Evolutionary conservation across 106 monocot species (phyloP).

Genomic region (Phalaenopsis equestris): DNA sequence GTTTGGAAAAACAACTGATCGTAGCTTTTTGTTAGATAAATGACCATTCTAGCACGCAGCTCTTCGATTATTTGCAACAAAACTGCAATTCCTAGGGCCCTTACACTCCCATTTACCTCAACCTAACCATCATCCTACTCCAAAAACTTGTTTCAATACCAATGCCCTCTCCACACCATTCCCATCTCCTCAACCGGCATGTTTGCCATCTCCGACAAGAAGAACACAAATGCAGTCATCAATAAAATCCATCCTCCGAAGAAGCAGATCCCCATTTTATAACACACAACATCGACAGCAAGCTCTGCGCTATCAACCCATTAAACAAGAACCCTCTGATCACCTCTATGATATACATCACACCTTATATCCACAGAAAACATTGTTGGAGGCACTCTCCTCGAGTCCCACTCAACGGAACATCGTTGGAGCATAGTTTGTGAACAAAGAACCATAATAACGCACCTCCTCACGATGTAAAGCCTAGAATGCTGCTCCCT

Average conservation of each 20-base stretch:
- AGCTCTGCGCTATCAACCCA: slow-evolving; percentile 14
- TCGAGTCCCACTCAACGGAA: slow-evolving; percentile 30
- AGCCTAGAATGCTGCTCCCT: slow-evolving; percentile 29
- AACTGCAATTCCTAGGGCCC: too few species aligned
- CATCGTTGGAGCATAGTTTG: slow-evolving; percentile 33
- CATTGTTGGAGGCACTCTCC: slow-evolving; percentile 20
- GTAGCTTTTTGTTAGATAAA: too few species aligned
- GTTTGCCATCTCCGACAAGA: slow-evolving; percentile 9
- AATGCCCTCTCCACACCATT: slow-evolving; percentile 4
- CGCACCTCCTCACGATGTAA: slow-evolving; percentile 33
- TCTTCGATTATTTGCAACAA: too few species aligned
- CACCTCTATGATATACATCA: slow-evolving; percentile 27
- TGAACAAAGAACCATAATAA: slow-evolving; percentile 26
- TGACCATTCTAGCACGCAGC: too few species aligned
- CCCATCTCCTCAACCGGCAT: slow-evolving; percentile 10
- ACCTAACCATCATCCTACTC: neutral
- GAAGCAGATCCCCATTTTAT: slow-evolving; percentile 25
- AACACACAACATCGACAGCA: slow-evolving; percentile 20
- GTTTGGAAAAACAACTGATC: too few species aligned
- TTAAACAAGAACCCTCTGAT: slow-evolving; percentile 16
- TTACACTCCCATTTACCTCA: too few species aligned
- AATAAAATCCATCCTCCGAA: slow-evolving; percentile 7
- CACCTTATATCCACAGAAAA: slow-evolving; percentile 27
- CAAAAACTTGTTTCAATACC: slow-evolving; percentile 11
- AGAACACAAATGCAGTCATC: slow-evolving; percentile 7